Evolutionary conservation across 1,284 basidiomycete species (phyloP).

Genomic region (Cutaneotrichosporon cavernicola): DNA sequence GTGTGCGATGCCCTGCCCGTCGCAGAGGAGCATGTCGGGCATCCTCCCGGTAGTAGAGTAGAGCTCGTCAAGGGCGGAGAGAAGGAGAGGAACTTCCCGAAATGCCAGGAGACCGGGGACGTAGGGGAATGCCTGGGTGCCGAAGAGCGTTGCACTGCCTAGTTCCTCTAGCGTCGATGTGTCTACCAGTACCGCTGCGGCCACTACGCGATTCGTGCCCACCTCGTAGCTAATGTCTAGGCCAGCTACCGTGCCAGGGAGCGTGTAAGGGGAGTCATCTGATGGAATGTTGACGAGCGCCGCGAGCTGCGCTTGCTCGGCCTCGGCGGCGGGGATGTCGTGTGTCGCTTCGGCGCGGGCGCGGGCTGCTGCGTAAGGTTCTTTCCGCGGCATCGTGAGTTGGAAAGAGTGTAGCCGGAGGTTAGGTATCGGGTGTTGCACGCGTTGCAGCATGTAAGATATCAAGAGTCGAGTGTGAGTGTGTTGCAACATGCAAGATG

Average conservation of each 20-base stretch:
- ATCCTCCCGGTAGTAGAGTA: neutral
- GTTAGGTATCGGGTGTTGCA: too few species aligned
- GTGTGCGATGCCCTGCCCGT: constrained; percentile 13
- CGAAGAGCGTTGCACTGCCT: neutral
- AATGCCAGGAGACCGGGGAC: constrained; percentile 13
- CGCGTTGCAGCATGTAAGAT: too few species aligned
- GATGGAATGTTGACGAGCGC: constrained; percentile 3
- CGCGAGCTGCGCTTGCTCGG: constrained; percentile 7
- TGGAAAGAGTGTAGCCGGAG: too few species aligned
- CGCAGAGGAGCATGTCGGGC: constrained; percentile 10
- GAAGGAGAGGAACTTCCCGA: constrained; percentile 9
- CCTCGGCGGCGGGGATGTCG: constrained; percentile 9
- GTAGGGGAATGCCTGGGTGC: constrained; percentile 6
- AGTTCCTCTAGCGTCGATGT: neutral
- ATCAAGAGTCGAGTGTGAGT: too few species aligned
- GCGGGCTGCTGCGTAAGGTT: neutral
- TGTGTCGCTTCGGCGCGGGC: neutral
- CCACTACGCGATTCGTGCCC: constrained; percentile 7
- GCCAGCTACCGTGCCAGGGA: neutral
- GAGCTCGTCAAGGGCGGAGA: neutral
- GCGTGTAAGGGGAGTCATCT: neutral
- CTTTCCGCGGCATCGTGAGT: neutral
- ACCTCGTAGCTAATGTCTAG: constrained; percentile 13
- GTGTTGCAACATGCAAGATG: too few species aligned
- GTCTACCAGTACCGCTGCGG: constrained; percentile 10